Base-by-base conservation (phyloP, 2,329 filamentous ascomycete species). In the Sarocladium oryzae region DNA sequence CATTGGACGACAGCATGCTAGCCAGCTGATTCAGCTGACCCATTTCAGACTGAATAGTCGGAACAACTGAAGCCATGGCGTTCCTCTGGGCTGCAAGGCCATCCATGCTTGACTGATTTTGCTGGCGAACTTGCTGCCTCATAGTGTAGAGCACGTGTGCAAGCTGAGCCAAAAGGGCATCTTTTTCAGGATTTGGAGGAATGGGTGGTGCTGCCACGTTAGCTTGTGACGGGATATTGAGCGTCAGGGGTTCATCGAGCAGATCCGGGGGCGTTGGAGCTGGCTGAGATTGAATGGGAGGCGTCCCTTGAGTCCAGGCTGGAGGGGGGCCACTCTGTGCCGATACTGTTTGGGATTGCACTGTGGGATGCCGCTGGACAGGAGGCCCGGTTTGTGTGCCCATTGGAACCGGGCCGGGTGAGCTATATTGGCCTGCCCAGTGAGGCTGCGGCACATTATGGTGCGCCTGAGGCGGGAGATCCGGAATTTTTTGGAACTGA, bases 161-260 rank as follows among this genome's bases (percentile, higher is more conserved):
- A 26, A 97, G 78, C 40, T 90, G 86, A 50, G 79, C 78, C 2
- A 96, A 77, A 15, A 97, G 79, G 18, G 87, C 85, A 66, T 97
- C 90, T 65, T 96, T 96, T 68, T 97, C 89, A 0, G 93, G 93
- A 61, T 99, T 99, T 0, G 90, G 91, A 0, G 93, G 92, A 28
- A 96, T 89, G 0, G 92, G 91, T 1, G 93, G 92, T 1, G 89
- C 82, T 5, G 85, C 77, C 7, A 82, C 64, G 20, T 76, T 70
- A 1, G 73, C 69, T 3, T 70, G 65, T 1, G 73, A 67, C 2
- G 79, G 74, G 11, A 78, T 69, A 15, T 72, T 60, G 21, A 81
- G 66, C 9, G 74, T 74, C 13, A 82, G 66, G 28, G 80, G 78
- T 51, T 79, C 78, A 55, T 83, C 79, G 58, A 84, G 74, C 23